A percentile compares a stretch with the other conserved stretches of the same genome.
These are phyloP conservation scores for Fusarium sp. DNA, from an alignment of 2,329 filamentous ascomycete genomes.

Conservation along the genomic window DNA sequence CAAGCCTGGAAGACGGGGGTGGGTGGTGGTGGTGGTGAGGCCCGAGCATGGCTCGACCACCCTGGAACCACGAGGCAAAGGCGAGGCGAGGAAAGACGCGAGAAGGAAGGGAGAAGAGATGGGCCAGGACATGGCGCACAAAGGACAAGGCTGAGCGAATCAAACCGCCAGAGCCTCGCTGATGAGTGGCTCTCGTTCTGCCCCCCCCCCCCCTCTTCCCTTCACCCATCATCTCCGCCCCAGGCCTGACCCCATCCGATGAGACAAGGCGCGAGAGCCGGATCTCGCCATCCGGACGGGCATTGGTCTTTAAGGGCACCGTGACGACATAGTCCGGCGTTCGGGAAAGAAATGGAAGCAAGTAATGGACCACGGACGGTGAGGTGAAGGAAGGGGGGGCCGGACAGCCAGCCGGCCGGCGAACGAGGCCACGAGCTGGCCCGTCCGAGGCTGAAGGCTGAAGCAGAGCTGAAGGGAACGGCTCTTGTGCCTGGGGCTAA, in stretches of 20 bases:
- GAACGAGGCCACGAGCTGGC: conserved; percentile 24
- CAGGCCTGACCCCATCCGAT: conserved; percentile 14
- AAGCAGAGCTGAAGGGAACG: conserved; percentile 22
- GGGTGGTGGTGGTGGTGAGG: conserved; percentile 16
- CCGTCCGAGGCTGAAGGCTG: conserved; percentile 38
- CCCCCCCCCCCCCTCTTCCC: conserved; percentile 20
- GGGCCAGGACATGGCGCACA: conserved; percentile 15
- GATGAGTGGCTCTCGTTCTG: conserved; percentile 20
- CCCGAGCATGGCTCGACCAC: conserved; percentile 33
- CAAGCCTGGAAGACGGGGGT: conserved; percentile 17
- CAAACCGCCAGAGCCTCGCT: conserved; percentile 38
- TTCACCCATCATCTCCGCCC: conserved; percentile 29
- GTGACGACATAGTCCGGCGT: conserved; percentile 24
- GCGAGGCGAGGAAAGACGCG: conserved; percentile 34
- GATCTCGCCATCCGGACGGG: conserved; percentile 32
- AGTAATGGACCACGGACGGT: neutral
- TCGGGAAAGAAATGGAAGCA: conserved; percentile 14
- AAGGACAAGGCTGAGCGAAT: conserved; percentile 43
- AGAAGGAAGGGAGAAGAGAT: conserved; percentile 31
- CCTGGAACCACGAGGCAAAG: conserved; percentile 42
- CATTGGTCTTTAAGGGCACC: conserved; percentile 34
- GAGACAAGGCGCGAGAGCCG: conserved; percentile 33
- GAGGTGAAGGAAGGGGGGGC: conserved; percentile 2
- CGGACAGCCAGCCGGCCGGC: neutral
- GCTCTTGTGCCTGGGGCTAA: conserved; percentile 30